Evolutionary conservation across 2,329 filamentous ascomycete genomes (phyloP), one percentile per base, ranked within the genome.

Genomic region (Stenocarpella maydis): DNA sequence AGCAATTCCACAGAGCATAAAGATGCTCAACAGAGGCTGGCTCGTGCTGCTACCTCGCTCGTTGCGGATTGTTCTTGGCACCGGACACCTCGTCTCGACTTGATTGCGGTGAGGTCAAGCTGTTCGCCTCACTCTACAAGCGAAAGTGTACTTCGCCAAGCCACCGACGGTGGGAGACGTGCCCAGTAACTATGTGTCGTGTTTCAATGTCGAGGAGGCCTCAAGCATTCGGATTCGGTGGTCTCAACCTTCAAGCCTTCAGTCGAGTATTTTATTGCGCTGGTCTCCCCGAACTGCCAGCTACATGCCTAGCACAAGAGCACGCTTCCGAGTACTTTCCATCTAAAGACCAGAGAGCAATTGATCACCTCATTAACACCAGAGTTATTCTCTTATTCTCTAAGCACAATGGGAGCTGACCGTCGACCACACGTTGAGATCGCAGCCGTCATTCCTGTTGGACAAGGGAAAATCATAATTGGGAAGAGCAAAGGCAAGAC

Each of bases 401-500:
- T 37, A 2, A 37, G 10, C 28, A 37, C 7, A 19, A 63, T 63
- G 58, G 43, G 41, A 63, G 58, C 34, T 37, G 34, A 43, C 14
- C 41, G 41, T 37, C 58, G 58, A 4, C 80, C 80, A 0, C 81
- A 82, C n/a, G 80, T 84, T 39, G 84, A 84, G 65, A 76, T 85
- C 6, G 78, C 82, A 0, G 80, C 77, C 50, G 73, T 86, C 54
- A 77, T 86, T 64, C 74, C 75, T 69, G 78, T 82, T 68, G 68
- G 68, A 3, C 71, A 81, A 8, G 82, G 81, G 47, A 75, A 79
- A 63, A 68, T 86, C 24, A 69, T 86, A 9, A 72, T 82, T 1
- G 82, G 84, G 7, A 81, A 80, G 72, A 80, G 84, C 19, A 76
- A 76, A 52, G 80, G 82, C 6, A 83, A 81, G 69, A 83, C 85